Base-by-base conservation (phyloP, 768 basidiomycete species). In the Russula brevipes region DNA sequence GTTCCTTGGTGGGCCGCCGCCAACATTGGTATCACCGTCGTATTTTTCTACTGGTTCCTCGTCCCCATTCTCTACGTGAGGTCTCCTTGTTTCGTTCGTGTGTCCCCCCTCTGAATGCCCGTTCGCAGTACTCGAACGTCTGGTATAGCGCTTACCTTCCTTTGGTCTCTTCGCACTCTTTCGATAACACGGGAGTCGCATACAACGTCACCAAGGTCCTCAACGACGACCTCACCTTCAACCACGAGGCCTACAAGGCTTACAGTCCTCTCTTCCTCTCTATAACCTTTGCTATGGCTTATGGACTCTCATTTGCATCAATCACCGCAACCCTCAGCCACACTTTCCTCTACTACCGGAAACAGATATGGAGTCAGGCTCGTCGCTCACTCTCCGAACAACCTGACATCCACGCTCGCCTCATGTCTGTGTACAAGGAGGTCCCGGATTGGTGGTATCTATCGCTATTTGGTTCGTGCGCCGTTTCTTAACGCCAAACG, bases 381-480 rank as follows among this genome's bases (percentile, higher is more conserved):
- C 84, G 85, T 54, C 82, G 86, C 56, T 81, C 89, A 12, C 81
- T 91, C 75, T 74, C 80, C 51, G 91, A 92, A 68, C 89, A 93
- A 69, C 86, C 88, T 1, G 91, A 94, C 74, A 83, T 94, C 64
- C 91, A 94, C 69, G 88, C 89, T 19, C 82, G 89, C 12, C 78
- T 94, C 42, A 94, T 94, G 92, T 77, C 81, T 10, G 74, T 75
- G 53, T 94, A 94, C 71, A 78, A 76, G 3, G 88, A 87, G 71
- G 86, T 93, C 16, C 91, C 91, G 1, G 82, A 91, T 63, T 92
- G 88, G 90, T 94, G 91, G 91, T 94, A 92, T 72, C 72, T 77
- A 9, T 70, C 79, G 47, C 79, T 94, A 55, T 89, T 91, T 74
- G 35, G 71, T 72, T n/a, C 19, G 66, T 65, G 7, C 10, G 24